A percentile compares a stretch with the other conserved stretches of the same genome.
These are phyloP conservation scores for Cubamyces lactineus DNA, from an alignment of 768 basidiomycete genomes.

Conservation along the genomic window DNA sequence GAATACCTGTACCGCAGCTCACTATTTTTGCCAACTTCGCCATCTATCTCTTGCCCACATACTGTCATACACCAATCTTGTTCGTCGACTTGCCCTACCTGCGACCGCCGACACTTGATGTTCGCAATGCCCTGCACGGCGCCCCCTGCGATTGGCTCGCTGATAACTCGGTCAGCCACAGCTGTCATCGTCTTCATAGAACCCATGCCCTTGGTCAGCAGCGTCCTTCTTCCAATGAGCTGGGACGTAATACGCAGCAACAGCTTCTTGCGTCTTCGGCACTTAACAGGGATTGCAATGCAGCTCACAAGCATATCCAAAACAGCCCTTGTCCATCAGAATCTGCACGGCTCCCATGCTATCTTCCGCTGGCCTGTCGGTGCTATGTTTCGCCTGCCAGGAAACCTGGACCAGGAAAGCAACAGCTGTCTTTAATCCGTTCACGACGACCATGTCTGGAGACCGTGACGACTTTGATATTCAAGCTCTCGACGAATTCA, in stretches of 20 bases:
- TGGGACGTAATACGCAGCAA: constrained; percentile 13
- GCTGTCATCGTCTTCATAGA: constrained; percentile 2
- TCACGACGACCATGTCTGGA: not conserved
- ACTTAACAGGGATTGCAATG: not conserved
- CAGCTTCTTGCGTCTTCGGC: not conserved
- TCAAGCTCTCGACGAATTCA: not conserved
- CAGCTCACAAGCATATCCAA: too few relatives aligned
- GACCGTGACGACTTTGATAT: not conserved
- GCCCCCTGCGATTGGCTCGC: constrained; percentile 7
- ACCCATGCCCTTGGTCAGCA: not conserved
- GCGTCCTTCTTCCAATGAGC: constrained; percentile 7
- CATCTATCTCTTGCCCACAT: too few relatives aligned
- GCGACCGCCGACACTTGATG: not conserved
- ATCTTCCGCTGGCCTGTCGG: too few relatives aligned
- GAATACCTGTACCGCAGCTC: too few relatives aligned
- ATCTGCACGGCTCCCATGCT: not conserved
- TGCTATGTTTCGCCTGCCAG: not conserved
- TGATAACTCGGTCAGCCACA: constrained; percentile 10
- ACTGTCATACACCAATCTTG: too few relatives aligned
- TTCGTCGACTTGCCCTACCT: not conserved
- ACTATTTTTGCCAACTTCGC: not conserved
- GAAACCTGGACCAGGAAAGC: too few relatives aligned
- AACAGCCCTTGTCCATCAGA: not conserved
- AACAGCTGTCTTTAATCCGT: not conserved
- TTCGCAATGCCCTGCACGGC: not conserved